Conservation (phyloP, 768 basidiomycete genomes). For the Leccinellum rugosiceps region DNA sequence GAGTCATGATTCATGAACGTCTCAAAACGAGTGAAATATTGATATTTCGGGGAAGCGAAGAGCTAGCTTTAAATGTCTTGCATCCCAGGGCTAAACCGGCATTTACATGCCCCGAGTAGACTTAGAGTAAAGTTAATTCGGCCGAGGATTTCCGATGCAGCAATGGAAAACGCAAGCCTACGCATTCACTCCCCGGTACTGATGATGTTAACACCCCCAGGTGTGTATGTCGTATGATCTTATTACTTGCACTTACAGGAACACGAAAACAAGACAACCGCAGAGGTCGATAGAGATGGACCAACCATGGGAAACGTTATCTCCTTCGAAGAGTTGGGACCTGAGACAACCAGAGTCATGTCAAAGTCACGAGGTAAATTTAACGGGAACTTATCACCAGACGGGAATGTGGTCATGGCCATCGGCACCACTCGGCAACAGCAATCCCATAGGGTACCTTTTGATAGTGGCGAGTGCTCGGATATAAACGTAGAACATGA, state of each 20-base stretch:
- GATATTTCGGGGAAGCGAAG: not conserved
- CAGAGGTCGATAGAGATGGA: not conserved
- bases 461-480: not conserved
- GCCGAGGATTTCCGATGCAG: conserved; percentile 8
- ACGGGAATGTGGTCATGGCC: not conserved
- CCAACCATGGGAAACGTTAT: not conserved
- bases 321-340: not conserved
- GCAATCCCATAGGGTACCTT: not conserved
- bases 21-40: not conserved
- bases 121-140: not conserved
- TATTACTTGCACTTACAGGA: not conserved
- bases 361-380: not conserved
- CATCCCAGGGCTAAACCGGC: not conserved
- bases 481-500: no score
- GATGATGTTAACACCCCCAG: not conserved
- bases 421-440: not conserved
- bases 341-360: not conserved
- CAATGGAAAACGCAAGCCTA: not conserved
- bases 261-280: not conserved
- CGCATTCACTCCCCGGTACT: not conserved
- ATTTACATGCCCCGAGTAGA: not conserved
- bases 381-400: not conserved
- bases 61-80: conserved; percentile 2
- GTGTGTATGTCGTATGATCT: not conserved
- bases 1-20: conserved; percentile 5